These are phyloP conservation scores for Echeveria elegans DNA, from an alignment of 164 flowering plant genomes.

Conservation along the genomic window DNA sequence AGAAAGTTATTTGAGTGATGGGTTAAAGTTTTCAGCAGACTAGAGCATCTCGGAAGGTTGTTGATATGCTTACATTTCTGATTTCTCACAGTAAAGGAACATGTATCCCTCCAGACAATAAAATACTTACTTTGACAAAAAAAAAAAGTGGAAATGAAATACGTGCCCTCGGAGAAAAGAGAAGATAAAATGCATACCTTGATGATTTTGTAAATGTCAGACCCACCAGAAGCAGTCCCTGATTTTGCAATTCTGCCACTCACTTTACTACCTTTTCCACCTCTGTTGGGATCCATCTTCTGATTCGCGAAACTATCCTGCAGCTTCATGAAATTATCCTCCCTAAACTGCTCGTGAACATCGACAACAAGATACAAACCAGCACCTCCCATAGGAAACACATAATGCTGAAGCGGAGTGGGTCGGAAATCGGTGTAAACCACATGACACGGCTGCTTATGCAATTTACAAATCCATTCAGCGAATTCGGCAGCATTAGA, in stretches of 20 bases:
- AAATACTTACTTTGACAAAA: no score
- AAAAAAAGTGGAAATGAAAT: no score
- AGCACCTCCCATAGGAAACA: slow-evolving; percentile 80
- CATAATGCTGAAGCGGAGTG: slow-evolving; percentile 94
- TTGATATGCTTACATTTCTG: not conserved
- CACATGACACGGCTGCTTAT: slow-evolving; percentile 96
- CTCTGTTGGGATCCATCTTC: slow-evolving; percentile 34
- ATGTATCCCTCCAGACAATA: not conserved
- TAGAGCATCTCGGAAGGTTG: not conserved
- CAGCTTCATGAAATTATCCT: slow-evolving; percentile 78
- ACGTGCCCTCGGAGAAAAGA: no score
- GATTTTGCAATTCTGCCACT: slow-evolving; percentile 72
- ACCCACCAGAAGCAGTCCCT: slow-evolving; percentile 70
- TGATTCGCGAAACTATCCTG: slow-evolving; percentile 73
- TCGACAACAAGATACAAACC: slow-evolving; percentile 94
- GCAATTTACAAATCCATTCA: slow-evolving; percentile 94
- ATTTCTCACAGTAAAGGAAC: not conserved
- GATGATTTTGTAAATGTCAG: slow-evolving; percentile 90
- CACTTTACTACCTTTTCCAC: slow-evolving; percentile 39
- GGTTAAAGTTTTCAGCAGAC: not conserved
- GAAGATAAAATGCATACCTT: slow-evolving; percentile 41
- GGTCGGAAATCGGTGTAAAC: slow-evolving; percentile 97
- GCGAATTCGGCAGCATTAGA: slow-evolving; percentile 99
- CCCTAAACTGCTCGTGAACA: slow-evolving; percentile 88
- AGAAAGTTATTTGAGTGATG: no score